These are phyloP conservation scores for Setaria italica DNA, from an alignment of 202 grass and related monocot species.

Conservation along the genomic window DNA sequence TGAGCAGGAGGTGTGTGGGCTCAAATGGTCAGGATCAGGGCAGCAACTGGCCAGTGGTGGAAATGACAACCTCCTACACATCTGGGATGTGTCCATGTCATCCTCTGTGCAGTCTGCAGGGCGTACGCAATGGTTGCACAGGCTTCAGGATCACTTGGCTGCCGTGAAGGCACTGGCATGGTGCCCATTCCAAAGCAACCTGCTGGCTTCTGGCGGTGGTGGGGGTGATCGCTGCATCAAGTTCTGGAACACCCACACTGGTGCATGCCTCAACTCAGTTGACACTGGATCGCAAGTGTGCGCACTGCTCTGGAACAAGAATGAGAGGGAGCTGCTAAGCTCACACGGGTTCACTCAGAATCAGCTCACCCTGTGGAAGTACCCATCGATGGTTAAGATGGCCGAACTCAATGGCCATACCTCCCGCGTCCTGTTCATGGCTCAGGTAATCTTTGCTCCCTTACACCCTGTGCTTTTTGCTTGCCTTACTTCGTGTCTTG, in stretches of 20 bases:
- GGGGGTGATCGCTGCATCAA: constrained; percentile 78
- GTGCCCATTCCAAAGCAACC: constrained; percentile 91
- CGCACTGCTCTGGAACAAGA: constrained; percentile 87
- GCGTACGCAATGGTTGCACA: constrained; percentile 71
- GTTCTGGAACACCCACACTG: constrained; percentile 94
- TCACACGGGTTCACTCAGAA: constrained; percentile 82
- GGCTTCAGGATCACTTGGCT: constrained; percentile 65
- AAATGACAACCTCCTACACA: constrained; percentile 88
- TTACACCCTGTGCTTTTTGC: background rate
- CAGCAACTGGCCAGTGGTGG: constrained; percentile 85
- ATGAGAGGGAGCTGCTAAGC: constrained; percentile 81
- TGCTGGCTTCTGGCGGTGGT: constrained; percentile 79
- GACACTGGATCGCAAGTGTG: constrained; percentile 91
- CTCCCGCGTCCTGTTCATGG: constrained; percentile 87
- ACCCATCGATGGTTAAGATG: constrained; percentile 91
- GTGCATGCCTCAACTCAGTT: constrained; percentile 76
- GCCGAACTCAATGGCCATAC: constrained; percentile 88
- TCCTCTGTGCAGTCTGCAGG: constrained; percentile 60
- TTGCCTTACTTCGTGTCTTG: background rate
- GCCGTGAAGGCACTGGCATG: constrained; percentile 90
- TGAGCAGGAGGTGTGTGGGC: constrained; percentile 82
- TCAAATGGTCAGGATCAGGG: constrained; percentile 80
- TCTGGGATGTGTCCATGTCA: constrained; percentile 79
- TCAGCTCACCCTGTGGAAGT: constrained; percentile 87
- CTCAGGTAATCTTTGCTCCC: constrained; percentile 61